Evolutionary conservation across 129 eudicot species (phyloP), one percentile per base, ranked within the genome.

Genomic region (Rutidosis leptorrhynchoides): DNA sequence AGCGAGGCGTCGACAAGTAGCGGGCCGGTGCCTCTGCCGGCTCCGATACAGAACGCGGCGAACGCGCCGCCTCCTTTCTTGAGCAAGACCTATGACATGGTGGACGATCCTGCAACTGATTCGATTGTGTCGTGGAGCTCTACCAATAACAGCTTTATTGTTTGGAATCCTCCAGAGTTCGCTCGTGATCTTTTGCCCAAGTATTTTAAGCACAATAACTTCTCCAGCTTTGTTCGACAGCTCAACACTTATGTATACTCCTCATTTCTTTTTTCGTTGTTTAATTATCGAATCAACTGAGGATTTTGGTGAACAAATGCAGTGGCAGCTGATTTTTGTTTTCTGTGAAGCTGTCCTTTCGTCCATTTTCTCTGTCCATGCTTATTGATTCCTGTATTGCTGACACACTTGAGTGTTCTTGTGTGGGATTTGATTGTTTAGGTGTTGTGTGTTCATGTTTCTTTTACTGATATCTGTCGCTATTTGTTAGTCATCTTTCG

Each of bases 181-280:
- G 89, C 87, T 25, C 71, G 71, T 27, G 85, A 84, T 3, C 83
- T 90, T 29, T 71, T 90, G 80, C 95, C 97, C 1, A 90, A 90
- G 69, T 78, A 82, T 64, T 90, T 90, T 73, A 90, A 90, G 85
- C 97, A 90, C 52, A 90, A 90, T 64, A 89, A 89, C 52, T 89
- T 89, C 79, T 81, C 89, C 62, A 86, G 95, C 84, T 90, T 90
- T 40, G 97, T 90, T 65, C 97, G 97, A 5, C 96, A 90, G 72
- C 80, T 90, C 32, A 90, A 90, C 23, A 90, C 97, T 69, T 90
- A 90, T 77, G 97, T 90, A 90, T 65, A 20, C 10, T 42, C 11
- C 15, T 64, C 3, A 4, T 11, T 12, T 46, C 52, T 48, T 51
- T 21, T 10, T 5, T 63, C 64, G 23, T 63, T 63, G 58, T 42